Evolutionary conservation across 208 protist species (phyloP).

Genomic region (Leishmania mexicana): DNA sequence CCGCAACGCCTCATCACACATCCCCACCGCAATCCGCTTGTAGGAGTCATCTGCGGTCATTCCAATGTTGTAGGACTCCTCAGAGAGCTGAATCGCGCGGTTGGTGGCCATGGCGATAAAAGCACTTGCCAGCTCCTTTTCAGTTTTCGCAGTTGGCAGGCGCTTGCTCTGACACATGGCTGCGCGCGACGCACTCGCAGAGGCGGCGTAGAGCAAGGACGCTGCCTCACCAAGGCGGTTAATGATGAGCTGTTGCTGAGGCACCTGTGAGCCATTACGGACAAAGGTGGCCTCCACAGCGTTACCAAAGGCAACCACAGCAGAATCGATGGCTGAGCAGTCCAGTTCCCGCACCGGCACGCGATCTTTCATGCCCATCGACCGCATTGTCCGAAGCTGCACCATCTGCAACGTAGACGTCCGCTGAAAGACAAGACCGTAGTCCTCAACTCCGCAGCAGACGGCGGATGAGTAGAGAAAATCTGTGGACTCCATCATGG

Average conservation of each 20-base stretch:
- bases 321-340: constrained; percentile 65
- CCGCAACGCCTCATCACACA: constrained; percentile 72
- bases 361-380: constrained; percentile 63
- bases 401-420: constrained; percentile 86
- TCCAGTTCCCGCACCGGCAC: constrained; percentile 77
- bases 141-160: constrained; percentile 61
- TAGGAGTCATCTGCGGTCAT: constrained; percentile 84
- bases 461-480: constrained; percentile 79
- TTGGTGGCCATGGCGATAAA: constrained; percentile 71
- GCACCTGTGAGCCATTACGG: constrained; percentile 65
- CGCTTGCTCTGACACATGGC: constrained; percentile 73
- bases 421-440: constrained; percentile 80
- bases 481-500: constrained; percentile 71
- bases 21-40: constrained; percentile 79
- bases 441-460: constrained; percentile 88
- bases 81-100: constrained; percentile 46
- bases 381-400: constrained; percentile 64
- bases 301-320: constrained; percentile 79
- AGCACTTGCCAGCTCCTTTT: constrained; percentile 65
- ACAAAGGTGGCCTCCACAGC: constrained; percentile 85
- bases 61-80: constrained; percentile 76
- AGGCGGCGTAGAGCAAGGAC: constrained; percentile 75
- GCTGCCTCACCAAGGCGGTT: constrained; percentile 85
- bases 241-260: constrained; percentile 77
- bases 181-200: constrained; percentile 80